A percentile compares a stretch with the other conserved stretches of the same genome.
These are phyloP conservation scores for Naganishia sp. DNA, from an alignment of 1,284 basidiomycete genomes.

Conservation along the genomic window DNA sequence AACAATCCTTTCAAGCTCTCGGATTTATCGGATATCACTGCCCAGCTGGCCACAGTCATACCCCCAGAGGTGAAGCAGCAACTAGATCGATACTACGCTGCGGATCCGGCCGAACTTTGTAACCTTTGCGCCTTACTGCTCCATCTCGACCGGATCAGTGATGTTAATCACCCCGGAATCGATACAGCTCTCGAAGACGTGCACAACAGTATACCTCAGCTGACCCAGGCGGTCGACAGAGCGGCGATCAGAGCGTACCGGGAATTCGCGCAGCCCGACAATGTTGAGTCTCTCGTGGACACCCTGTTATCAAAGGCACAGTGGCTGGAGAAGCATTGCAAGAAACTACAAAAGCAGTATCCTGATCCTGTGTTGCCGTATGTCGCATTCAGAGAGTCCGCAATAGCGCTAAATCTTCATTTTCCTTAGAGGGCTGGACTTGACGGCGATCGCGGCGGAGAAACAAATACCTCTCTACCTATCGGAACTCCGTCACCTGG, in stretches of 20 bases:
- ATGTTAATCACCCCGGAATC: conserved; percentile 69
- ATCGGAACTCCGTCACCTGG: conserved; percentile 19
- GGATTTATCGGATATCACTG: conserved; percentile 7
- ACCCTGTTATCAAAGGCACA: conserved; percentile 19
- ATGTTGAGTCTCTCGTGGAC: conserved; percentile 13
- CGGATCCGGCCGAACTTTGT: conserved; percentile 15
- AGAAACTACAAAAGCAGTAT: conserved; percentile 80
- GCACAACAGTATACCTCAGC: conserved; percentile 9
- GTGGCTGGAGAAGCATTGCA: conserved; percentile 83
- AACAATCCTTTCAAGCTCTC: neutral
- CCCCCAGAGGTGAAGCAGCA: conserved; percentile 17
- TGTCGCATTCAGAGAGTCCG: conserved; percentile 40
- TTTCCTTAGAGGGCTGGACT: conserved; percentile 4
- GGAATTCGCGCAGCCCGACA: conserved; percentile 19
- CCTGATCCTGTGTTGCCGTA: conserved; percentile 65
- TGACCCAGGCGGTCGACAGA: neutral
- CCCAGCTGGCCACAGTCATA: conserved; percentile 5
- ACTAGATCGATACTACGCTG: conserved; percentile 21
- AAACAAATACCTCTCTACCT: conserved; percentile 25
- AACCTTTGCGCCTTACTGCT: conserved; percentile 19
- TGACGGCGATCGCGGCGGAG: conserved; percentile 15
- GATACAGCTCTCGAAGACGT: conserved; percentile 16
- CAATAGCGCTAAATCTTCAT: neutral
- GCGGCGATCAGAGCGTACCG: conserved; percentile 14
- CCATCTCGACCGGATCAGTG: conserved; percentile 72